A percentile compares a stretch with the other conserved stretches of the same genome.
Conservation (phyloP, 257 asterid species). For the Hygrophila difformis region DNA sequence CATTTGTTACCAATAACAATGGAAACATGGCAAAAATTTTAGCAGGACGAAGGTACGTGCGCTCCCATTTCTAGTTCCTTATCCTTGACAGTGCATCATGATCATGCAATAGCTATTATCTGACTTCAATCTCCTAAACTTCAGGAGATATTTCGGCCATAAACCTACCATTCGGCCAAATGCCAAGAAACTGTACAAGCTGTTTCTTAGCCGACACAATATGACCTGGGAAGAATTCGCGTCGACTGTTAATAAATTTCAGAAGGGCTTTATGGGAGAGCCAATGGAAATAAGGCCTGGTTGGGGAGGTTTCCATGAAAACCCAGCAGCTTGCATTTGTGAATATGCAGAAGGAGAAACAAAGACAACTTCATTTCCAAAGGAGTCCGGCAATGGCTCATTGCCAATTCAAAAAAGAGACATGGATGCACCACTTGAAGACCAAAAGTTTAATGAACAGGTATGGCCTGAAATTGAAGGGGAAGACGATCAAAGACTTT, state of each 20-base stretch:
- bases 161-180: constrained; percentile 94
- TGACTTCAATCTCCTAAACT: constrained; percentile 14
- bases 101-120: not conserved
- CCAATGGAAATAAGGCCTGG: constrained; percentile 89
- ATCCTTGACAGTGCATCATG: not conserved
- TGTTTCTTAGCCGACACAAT: constrained; percentile 52
- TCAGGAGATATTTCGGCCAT: constrained; percentile 98
- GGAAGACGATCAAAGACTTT: constrained; percentile 54
- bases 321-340: constrained; percentile 87
- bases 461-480: constrained; percentile 72
- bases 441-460: constrained; percentile 39
- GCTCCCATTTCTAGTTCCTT: constrained; percentile 7
- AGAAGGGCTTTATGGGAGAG: constrained; percentile 86
- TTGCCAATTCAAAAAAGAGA: constrained; percentile 31
- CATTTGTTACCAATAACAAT: constrained; percentile 88
- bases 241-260: constrained; percentile 39
- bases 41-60: constrained; percentile 82
- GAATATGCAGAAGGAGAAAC: constrained; percentile 50
- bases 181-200: constrained; percentile 61
- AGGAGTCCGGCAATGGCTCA: constrained; percentile 23
- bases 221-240: constrained; percentile 75
- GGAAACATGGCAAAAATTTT: constrained; percentile 98
- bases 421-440: constrained; percentile 23
- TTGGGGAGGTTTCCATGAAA: constrained; percentile 89
- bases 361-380: constrained; percentile 23